Conservation (phyloP, 768 basidiomycete genomes). For the Lentinula boryana region DNA sequence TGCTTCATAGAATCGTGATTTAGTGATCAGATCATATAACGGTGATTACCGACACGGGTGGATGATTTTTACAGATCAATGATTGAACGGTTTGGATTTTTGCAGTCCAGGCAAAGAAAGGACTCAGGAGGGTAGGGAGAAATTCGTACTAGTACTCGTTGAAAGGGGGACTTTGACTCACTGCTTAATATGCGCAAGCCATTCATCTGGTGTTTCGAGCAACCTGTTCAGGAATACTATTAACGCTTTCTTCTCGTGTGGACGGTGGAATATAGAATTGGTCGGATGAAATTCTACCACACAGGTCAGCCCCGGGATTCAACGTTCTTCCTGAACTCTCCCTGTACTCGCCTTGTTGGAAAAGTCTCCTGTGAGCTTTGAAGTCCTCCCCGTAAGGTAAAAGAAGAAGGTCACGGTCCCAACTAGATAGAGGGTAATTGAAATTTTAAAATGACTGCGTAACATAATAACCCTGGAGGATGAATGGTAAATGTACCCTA, state of each 20-base stretch:
- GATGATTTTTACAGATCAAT: background rate
- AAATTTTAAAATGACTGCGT: no score
- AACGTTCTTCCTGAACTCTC: no score
- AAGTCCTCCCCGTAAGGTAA: slow-evolving; percentile 6
- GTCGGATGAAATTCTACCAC: background rate
- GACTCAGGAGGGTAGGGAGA: no score
- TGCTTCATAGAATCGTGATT: slow-evolving; percentile 11
- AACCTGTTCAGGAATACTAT: background rate
- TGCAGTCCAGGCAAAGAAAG: no score
- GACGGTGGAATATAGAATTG: background rate
- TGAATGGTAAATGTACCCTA: background rate
- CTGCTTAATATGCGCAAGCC: background rate
- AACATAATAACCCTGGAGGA: background rate
- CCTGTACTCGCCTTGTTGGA: background rate
- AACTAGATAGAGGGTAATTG: background rate
- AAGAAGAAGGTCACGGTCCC: slow-evolving; percentile 9
- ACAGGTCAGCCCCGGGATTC: no score
- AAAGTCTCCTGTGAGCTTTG: background rate
- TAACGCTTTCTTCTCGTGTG: background rate
- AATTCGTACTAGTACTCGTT: background rate
- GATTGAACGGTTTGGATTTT: background rate
- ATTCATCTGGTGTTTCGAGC: slow-evolving; percentile 1
- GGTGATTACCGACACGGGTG: background rate
- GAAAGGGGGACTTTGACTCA: background rate
- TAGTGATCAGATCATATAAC: background rate